Conservation (phyloP, 1,284 basidiomycete genomes). For the Macrocystidia cucumis region DNA sequence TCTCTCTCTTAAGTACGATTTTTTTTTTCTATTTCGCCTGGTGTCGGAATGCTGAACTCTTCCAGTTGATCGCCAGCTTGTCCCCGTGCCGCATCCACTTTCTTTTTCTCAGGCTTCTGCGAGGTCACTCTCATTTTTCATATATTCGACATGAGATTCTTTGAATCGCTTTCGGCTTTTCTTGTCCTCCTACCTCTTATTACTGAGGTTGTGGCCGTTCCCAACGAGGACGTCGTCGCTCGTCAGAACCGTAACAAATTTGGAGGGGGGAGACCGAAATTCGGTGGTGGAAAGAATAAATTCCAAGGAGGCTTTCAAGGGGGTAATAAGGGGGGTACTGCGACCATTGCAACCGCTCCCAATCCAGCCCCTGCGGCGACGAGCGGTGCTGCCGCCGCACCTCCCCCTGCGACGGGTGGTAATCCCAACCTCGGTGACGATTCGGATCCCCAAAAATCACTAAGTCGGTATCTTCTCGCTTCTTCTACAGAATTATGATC, state of each 20-base stretch:
- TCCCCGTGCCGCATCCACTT: conserved; percentile 12
- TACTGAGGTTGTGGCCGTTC: conserved; percentile 27
- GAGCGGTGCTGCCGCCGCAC: no score
- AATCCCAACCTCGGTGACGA: conserved; percentile 14
- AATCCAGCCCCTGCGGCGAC: no score
- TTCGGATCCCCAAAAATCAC: conserved; percentile 30
- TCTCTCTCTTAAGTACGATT: conserved; percentile 12
- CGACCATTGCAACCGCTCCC: no score
- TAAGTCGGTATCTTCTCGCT: conserved; percentile 19
- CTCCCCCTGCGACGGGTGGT: no score
- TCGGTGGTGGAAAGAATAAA: conserved; percentile 8
- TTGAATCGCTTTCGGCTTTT: conserved; percentile 31
- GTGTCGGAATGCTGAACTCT: neutral
- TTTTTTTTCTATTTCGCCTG: neutral
- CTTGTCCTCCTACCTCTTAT: conserved; percentile 36
- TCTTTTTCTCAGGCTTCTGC: conserved; percentile 21
- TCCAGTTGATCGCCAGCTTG: conserved; percentile 16
- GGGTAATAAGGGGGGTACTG: conserved; percentile 5
- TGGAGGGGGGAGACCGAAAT: conserved; percentile 4
- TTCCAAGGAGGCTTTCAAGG: conserved; percentile 1
- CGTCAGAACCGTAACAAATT: conserved; percentile 20
- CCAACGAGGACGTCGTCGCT: conserved; percentile 14
- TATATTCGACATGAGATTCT: conserved; percentile 37
- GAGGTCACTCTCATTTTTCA: conserved; percentile 28
- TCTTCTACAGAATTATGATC: neutral